Evolutionary conservation across 2,329 filamentous ascomycete species (phyloP).

Genomic region (Talaromyces islandicus): DNA sequence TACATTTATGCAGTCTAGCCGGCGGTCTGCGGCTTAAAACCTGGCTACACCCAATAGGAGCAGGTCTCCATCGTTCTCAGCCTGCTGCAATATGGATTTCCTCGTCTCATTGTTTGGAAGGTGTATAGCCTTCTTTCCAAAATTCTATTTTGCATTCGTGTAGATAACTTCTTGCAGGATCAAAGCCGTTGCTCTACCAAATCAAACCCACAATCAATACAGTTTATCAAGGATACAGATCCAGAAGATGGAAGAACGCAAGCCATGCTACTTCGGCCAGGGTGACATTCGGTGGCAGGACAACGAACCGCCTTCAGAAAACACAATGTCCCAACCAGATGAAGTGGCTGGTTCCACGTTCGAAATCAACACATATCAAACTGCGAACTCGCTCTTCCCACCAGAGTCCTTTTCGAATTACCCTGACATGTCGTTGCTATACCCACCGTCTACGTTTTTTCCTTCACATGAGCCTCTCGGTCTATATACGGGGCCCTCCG

Average conservation of each 20-base stretch:
- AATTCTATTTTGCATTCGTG: neutral
- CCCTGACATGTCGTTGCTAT: neutral
- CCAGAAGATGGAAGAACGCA: slow-evolving; percentile 2
- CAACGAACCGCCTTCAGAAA: neutral
- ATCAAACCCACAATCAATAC: neutral
- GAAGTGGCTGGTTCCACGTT: neutral
- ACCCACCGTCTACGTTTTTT: neutral
- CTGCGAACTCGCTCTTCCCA: neutral
- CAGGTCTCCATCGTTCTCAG: slow-evolving; percentile 6
- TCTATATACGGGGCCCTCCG: neutral
- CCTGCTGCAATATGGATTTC: neutral
- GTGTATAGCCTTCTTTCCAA: slow-evolving; percentile 1
- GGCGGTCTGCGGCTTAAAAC: slow-evolving; percentile 4
- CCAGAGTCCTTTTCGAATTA: neutral
- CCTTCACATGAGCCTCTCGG: neutral
- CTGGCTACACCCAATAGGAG: slow-evolving; percentile 5
- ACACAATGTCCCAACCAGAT: neutral
- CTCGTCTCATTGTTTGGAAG: neutral
- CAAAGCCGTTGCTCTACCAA: neutral
- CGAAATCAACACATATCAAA: neutral
- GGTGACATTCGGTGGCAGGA: neutral
- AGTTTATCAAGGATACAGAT: neutral
- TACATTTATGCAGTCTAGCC: neutral
- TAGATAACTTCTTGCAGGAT: neutral
- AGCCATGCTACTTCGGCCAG: neutral